phyloP scores from a whole-genome alignment of 192 early-diverging fungal species.

The Phycomyces nitens region DNA sequence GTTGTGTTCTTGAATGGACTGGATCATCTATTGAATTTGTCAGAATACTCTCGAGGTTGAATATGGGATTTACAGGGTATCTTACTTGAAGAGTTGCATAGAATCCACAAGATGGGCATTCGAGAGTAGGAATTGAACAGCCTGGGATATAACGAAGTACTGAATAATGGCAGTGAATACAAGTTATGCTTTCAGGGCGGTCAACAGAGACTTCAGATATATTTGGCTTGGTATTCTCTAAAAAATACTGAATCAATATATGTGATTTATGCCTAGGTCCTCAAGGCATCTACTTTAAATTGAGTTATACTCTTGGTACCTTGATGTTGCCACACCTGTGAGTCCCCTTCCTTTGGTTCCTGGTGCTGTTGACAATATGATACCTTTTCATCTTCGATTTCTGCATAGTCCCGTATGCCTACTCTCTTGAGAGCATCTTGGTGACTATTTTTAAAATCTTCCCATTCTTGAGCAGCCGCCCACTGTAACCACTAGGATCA shows the following conservation, averaged over 20 bases:
- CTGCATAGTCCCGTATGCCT: background rate
- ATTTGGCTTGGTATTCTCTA: too few species aligned
- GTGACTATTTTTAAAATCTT: background rate
- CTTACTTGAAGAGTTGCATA: background rate
- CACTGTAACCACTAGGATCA: constrained; percentile 1
- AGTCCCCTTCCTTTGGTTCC: background rate
- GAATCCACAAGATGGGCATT: background rate
- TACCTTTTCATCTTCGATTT: background rate
- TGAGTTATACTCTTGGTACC: background rate
- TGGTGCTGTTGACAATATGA: background rate
- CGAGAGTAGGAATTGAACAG: background rate
- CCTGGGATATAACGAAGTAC: background rate
- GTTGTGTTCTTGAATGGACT: background rate
- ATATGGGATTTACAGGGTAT: background rate
- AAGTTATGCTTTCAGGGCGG: background rate
- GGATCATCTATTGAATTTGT: background rate
- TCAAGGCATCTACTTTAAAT: background rate
- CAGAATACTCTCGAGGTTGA: too few species aligned
- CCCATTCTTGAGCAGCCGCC: background rate
- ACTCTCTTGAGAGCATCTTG: background rate
- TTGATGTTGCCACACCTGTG: background rate
- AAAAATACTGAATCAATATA: too few species aligned
- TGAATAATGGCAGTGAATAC: background rate
- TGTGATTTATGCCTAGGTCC: background rate
- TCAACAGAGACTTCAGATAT: too few species aligned